Evolutionary conservation across 2,329 filamentous ascomycete genomes (phyloP).

Genomic region (Chrysosporium queenslandicum): DNA sequence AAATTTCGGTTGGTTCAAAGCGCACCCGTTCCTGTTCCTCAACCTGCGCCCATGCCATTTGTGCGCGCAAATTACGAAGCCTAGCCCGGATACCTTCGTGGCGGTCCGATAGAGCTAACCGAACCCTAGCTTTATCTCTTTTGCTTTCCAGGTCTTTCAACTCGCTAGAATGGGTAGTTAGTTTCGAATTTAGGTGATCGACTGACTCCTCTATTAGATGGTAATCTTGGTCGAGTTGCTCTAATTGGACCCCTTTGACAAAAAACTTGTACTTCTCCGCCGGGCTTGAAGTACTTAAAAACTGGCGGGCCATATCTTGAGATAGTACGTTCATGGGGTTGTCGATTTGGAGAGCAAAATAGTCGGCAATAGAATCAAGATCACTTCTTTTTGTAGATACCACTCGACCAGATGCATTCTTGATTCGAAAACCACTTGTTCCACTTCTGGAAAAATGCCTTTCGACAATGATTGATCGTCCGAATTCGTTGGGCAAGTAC

Average conservation of each 20-base stretch:
- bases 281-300: constrained; percentile 74
- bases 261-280: constrained; percentile 94
- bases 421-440: constrained; percentile 75
- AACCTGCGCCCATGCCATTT: constrained; percentile 83
- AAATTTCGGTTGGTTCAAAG: background rate
- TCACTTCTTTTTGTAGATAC: constrained; percentile 78
- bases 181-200: constrained; percentile 58
- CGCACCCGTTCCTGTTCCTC: constrained; percentile 56
- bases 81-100: constrained; percentile 56
- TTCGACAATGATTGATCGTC: constrained; percentile 79
- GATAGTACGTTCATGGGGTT: constrained; percentile 94
- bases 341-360: constrained; percentile 86
- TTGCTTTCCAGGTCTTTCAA: constrained; percentile 51
- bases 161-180: constrained; percentile 53
- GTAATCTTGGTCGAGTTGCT: constrained; percentile 87
- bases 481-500: constrained; percentile 73
- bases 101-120: constrained; percentile 55
- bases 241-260: constrained; percentile 83
- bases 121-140: constrained; percentile 52
- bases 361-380: constrained; percentile 86
- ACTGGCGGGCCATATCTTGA: constrained; percentile 88
- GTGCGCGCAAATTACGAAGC: constrained; percentile 49
- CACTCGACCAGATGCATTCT: constrained; percentile 57
- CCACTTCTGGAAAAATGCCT: constrained; percentile 71
- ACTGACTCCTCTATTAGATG: constrained; percentile 68